These are phyloP conservation scores for Argentina anserina DNA, from an alignment of 306 rosid genomes.

Conservation along the genomic window DNA sequence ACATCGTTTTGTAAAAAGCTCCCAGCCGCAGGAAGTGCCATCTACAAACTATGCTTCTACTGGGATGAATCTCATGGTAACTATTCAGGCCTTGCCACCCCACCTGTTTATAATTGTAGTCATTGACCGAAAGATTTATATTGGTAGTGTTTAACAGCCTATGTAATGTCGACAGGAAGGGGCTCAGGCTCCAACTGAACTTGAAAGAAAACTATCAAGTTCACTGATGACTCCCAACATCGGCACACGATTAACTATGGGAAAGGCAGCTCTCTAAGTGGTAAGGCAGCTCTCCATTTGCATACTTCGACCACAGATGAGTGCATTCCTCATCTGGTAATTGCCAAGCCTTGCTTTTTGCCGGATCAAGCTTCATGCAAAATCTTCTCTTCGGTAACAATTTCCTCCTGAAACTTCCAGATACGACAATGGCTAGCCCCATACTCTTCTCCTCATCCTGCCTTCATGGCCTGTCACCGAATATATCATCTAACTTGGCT, in stretches of 20 bases:
- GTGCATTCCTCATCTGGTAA: slow-evolving; percentile 4
- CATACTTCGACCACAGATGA: slow-evolving; percentile 17
- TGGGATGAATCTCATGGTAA: slow-evolving; percentile 45
- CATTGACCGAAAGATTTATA: background rate
- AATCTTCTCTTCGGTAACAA: slow-evolving; percentile 33
- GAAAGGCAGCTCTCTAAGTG: slow-evolving; percentile 39
- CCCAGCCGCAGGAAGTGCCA: slow-evolving; percentile 44
- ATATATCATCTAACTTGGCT: slow-evolving; percentile 28
- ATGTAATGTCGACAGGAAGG: slow-evolving; percentile 45
- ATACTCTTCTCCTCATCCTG: slow-evolving; percentile 34
- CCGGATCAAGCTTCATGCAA: slow-evolving; percentile 32
- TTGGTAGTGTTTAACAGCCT: slow-evolving; percentile 2
- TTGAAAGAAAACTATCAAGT: slow-evolving; percentile 37
- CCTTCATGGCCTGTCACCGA: slow-evolving; percentile 32
- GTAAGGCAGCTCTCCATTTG: slow-evolving; percentile 31
- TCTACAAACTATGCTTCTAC: slow-evolving; percentile 31
- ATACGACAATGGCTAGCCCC: slow-evolving; percentile 36
- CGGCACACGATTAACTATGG: slow-evolving; percentile 28
- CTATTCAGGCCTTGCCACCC: slow-evolving; percentile 12
- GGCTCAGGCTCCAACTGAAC: slow-evolving; percentile 49
- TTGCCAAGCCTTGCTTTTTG: slow-evolving; percentile 24
- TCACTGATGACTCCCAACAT: slow-evolving; percentile 28
- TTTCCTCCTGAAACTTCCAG: slow-evolving; percentile 31
- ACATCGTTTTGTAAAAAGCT: slow-evolving; percentile 67
- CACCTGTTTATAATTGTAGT: background rate